Percentiles rank a stretch among this genome's conserved stretches.
Evolutionary conservation across 164 flowering plant species (phyloP).

Genomic region (Macadamia integrifolia): DNA sequence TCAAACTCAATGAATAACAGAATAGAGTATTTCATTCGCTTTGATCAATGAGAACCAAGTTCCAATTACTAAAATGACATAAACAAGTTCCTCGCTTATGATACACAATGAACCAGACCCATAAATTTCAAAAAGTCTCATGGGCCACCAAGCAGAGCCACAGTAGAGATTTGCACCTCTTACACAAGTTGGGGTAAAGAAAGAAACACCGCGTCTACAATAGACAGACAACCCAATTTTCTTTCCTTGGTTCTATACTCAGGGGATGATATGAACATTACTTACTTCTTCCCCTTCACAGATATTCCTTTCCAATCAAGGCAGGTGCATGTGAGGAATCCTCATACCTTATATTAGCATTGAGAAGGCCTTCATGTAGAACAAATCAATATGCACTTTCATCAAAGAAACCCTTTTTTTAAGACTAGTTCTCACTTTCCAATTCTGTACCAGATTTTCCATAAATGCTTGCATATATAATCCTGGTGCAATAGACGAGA

Average conservation of each 20-base stretch:
- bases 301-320: neutral
- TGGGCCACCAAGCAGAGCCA: too few species aligned
- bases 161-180: too few species aligned
- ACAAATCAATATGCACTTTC: conserved; percentile 1
- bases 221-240: neutral
- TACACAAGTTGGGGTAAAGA: too few species aligned
- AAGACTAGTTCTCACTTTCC: neutral
- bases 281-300: neutral
- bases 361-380: neutral
- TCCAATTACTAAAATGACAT: too few species aligned
- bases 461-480: conserved; percentile 69
- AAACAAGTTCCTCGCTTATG: too few species aligned
- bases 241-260: neutral
- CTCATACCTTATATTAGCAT: conserved; percentile 3
- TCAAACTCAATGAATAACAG: too few species aligned
- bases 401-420: too few species aligned
- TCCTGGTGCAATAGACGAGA: conserved; percentile 72
- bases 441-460: conserved; percentile 50
- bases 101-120: too few species aligned
- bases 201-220: neutral
- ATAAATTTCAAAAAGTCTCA: too few species aligned
- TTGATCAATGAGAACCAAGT: too few species aligned
- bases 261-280: neutral
- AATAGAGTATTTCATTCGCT: too few species aligned
- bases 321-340: neutral